A percentile compares a stretch with the other conserved stretches of the same genome.
Evolutionary conservation across 768 basidiomycete genomes (phyloP).

Genomic region (Tricholoma furcatifolium): DNA sequence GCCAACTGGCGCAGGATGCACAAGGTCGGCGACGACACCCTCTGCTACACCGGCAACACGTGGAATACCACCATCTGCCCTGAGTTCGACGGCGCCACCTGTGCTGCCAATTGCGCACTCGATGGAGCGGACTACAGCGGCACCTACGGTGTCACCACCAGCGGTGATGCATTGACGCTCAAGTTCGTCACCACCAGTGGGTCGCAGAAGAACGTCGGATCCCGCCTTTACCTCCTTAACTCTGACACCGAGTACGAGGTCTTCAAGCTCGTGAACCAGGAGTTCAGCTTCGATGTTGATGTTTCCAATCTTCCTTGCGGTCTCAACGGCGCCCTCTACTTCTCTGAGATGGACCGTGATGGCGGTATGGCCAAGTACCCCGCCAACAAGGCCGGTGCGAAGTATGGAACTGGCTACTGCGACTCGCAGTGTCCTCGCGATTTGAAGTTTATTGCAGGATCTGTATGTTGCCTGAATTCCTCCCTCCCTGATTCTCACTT

Average conservation of each 20-base stretch:
- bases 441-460: no score
- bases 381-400: no score
- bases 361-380: background rate
- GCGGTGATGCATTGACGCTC: constrained; percentile 44
- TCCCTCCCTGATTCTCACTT: background rate
- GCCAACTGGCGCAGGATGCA: constrained; percentile 58
- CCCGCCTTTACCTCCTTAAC: background rate
- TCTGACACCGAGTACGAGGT: no score
- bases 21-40: constrained; percentile 31
- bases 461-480: background rate
- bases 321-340: no score
- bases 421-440: background rate
- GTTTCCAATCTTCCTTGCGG: constrained; percentile 1
- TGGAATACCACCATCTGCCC: no score
- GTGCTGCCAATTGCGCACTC: no score
- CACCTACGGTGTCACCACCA: constrained; percentile 51
- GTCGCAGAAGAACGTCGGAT: no score
- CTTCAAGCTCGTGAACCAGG: background rate
- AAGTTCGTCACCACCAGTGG: constrained; percentile 44
- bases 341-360: background rate
- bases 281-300: background rate
- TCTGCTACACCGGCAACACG: constrained; percentile 60
- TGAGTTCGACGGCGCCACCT: no score
- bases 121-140: constrained; percentile 46
- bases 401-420: constrained; percentile 2